A percentile compares a stretch with the other conserved stretches of the same genome.
Evolutionary conservation across 441 rosid genomes (phyloP).

Genomic region (Arabidopsis lyrata): DNA sequence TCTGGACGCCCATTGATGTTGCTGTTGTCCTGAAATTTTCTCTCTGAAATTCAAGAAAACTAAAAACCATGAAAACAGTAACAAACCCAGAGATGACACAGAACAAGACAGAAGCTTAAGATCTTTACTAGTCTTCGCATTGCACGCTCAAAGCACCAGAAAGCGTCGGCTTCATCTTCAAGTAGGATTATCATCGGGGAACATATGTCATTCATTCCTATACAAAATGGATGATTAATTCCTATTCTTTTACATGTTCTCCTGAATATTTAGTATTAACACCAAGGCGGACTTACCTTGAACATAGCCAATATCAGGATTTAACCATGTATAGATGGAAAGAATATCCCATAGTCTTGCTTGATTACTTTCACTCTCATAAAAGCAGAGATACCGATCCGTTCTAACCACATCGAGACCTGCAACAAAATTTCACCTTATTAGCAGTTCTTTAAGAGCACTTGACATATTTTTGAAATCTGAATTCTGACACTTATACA

Average conservation of each 20-base stretch:
- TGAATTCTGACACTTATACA: not conserved
- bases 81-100: constrained; percentile 16
- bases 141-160: constrained; percentile 95
- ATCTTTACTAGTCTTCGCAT: constrained; percentile 87
- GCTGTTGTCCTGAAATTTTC: constrained; percentile 82
- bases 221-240: not conserved
- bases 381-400: constrained; percentile 79
- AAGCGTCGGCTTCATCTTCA: constrained; percentile 94
- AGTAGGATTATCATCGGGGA: constrained; percentile 90
- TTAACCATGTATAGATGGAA: constrained; percentile 84
- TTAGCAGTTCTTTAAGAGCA: not conserved
- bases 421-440: constrained; percentile 44
- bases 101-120: constrained; percentile 7
- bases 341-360: constrained; percentile 93
- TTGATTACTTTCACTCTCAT: constrained; percentile 69
- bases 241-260: not conserved
- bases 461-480: not conserved
- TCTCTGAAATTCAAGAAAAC: constrained; percentile 62
- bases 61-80: constrained; percentile 11
- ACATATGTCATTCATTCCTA: constrained; percentile 98
- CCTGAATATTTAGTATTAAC: not conserved
- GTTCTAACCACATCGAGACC: constrained; percentile 97
- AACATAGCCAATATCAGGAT: constrained; percentile 86
- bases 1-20: constrained; percentile 85
- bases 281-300: constrained; percentile 62